phyloP scores from a whole-genome alignment of 2,329 filamentous ascomycete genomes.

The Colletotrichum sp. region DNA sequence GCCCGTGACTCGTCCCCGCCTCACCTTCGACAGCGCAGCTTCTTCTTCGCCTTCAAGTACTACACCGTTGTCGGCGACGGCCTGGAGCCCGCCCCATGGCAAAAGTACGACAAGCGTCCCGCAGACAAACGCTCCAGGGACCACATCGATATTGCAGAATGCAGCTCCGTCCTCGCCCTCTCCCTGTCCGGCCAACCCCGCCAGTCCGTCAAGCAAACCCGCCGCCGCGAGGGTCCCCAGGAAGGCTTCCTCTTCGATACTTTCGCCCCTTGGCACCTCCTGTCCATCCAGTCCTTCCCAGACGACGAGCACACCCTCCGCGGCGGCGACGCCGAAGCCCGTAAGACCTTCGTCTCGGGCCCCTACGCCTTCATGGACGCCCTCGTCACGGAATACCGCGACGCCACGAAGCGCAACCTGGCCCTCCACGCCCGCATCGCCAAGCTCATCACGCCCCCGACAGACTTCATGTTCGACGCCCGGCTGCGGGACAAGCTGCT shows the following conservation, averaged over 20 bases:
- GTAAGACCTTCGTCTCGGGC: slow-evolving; percentile 63
- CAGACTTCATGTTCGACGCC: slow-evolving; percentile 63
- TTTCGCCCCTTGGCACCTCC: slow-evolving; percentile 65
- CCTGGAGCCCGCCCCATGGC: slow-evolving; percentile 64
- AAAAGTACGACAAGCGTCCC: slow-evolving; percentile 56
- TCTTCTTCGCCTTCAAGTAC: slow-evolving; percentile 70
- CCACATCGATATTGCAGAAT: slow-evolving; percentile 65
- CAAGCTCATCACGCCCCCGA: slow-evolving; percentile 63
- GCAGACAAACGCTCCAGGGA: slow-evolving; percentile 41
- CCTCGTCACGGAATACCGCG: slow-evolving; percentile 63
- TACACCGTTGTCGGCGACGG: slow-evolving; percentile 64
- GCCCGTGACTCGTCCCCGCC: slow-evolving; percentile 36
- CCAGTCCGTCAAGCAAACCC: slow-evolving; percentile 52
- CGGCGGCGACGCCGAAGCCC: slow-evolving; percentile 52
- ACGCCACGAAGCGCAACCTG: slow-evolving; percentile 63
- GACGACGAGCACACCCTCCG: slow-evolving; percentile 63
- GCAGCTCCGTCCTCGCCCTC: slow-evolving; percentile 63
- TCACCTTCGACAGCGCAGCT: slow-evolving; percentile 56
- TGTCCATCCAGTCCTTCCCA: slow-evolving; percentile 63
- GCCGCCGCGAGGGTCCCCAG: slow-evolving; percentile 48
- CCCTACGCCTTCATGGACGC: slow-evolving; percentile 66
- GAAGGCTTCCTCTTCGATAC: slow-evolving; percentile 62
- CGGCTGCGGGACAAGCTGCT: slow-evolving; percentile 61
- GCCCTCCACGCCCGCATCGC: slow-evolving; percentile 62
- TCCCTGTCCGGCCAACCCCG: slow-evolving; percentile 58